phyloP scores from a whole-genome alignment of 75 land plant genomes.

The Sequoiadendron giganteum region DNA sequence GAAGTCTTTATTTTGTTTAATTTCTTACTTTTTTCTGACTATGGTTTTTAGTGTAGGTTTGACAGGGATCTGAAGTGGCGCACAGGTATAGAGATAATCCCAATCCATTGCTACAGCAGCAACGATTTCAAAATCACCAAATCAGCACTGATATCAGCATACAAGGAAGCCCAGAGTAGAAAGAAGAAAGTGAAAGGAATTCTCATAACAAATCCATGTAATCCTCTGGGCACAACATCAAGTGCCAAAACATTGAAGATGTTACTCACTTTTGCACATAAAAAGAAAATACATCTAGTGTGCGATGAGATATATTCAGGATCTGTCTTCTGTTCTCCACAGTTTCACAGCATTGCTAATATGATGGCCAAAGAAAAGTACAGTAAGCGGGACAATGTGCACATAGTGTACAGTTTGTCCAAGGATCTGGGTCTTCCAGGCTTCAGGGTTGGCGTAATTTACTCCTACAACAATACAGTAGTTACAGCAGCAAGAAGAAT shows the following conservation, averaged over 20 bases:
- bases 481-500: conserved; percentile 36
- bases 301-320: conserved; percentile 78
- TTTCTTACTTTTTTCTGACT: no score
- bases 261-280: conserved; percentile 27
- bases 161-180: conserved; percentile 13
- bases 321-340: conserved; percentile 29
- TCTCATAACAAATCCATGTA: conserved; percentile 48
- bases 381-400: conserved; percentile 21
- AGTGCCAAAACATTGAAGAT: conserved; percentile 15
- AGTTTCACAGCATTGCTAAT: conserved; percentile 58
- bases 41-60: conserved; percentile 29
- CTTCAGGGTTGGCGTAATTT: conserved; percentile 56
- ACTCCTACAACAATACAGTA: conserved; percentile 42
- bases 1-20: no score
- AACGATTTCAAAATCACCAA: conserved; percentile 36
- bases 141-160: conserved; percentile 31
- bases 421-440: conserved; percentile 67
- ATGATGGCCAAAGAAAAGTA: neutral
- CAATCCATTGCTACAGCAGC: conserved; percentile 35
- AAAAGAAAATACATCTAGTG: conserved; percentile 60
- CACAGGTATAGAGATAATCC: conserved; percentile 51
- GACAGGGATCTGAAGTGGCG: conserved; percentile 55
- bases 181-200: conserved; percentile 47
- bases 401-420: conserved; percentile 61
- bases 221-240: conserved; percentile 44